Percentiles rank a stretch among this genome's conserved stretches.
Conservation (phyloP, 2,329 filamentous ascomycete genomes). For the Exophiala alcalophila region DNA sequence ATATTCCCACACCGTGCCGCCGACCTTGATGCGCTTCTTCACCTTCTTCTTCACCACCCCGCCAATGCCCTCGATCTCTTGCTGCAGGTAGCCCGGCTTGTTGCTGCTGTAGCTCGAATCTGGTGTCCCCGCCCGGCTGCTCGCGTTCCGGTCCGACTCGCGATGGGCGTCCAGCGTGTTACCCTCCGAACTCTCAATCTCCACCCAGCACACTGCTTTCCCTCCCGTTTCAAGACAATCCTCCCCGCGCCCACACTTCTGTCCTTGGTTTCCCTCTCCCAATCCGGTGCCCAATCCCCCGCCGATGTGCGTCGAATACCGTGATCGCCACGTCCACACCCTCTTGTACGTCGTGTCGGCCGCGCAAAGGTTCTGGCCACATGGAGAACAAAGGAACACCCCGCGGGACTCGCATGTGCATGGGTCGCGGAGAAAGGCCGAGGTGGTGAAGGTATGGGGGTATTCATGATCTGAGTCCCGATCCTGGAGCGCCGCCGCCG, state of each 20-base stretch:
- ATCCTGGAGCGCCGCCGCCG: conserved; percentile 6
- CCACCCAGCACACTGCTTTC: conserved; percentile 62
- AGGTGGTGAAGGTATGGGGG: conserved; percentile 40
- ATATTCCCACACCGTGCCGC: conserved; percentile 80
- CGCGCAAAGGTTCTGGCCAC: conserved; percentile 65
- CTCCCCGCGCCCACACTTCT: conserved; percentile 78
- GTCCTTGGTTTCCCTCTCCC: conserved; percentile 81
- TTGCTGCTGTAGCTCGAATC: conserved; percentile 34
- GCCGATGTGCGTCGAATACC: conserved; percentile 74
- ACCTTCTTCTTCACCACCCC: conserved; percentile 83
- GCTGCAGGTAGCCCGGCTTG: conserved; percentile 70
- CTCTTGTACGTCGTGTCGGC: conserved; percentile 58
- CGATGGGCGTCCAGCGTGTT: conserved; percentile 45
- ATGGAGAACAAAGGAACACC: conserved; percentile 84
- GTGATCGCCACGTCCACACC: conserved; percentile 85
- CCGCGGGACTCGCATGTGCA: conserved; percentile 57
- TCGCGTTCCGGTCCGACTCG: conserved; percentile 35
- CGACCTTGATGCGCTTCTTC: conserved; percentile 77
- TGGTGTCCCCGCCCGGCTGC: conserved; percentile 17
- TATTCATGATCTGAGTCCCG: conserved; percentile 2
- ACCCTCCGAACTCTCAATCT: conserved; percentile 81
- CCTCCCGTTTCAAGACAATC: conserved; percentile 72
- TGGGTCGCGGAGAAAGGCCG: conserved; percentile 51
- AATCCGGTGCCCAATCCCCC: conserved; percentile 81
- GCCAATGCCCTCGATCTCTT: conserved; percentile 89